Conservation (phyloP, 2,329 filamentous ascomycete species). For the Fusarium irregulare region DNA sequence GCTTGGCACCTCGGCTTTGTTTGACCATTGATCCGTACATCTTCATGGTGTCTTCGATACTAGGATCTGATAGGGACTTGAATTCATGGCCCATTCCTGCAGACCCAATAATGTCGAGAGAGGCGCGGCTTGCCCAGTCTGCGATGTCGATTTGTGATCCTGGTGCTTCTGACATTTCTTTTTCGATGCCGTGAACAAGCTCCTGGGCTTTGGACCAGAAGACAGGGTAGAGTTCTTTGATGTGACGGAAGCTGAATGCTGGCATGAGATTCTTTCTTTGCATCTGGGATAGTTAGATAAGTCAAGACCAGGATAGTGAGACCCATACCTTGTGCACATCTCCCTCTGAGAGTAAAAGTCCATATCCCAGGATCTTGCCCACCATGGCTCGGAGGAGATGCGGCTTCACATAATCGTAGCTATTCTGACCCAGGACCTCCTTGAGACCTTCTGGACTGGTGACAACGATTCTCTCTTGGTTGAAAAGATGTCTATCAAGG, state of each 20-base stretch:
- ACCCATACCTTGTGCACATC: slow-evolving; percentile 19
- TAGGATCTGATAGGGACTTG: slow-evolving; percentile 48
- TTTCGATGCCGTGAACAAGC: slow-evolving; percentile 5
- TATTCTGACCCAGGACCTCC: slow-evolving; percentile 29
- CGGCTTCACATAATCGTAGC: slow-evolving; percentile 32
- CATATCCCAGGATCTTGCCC: slow-evolving; percentile 28
- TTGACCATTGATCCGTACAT: slow-evolving; percentile 44
- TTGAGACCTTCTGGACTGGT: slow-evolving; percentile 27
- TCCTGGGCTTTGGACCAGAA: slow-evolving; percentile 33
- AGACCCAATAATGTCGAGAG: slow-evolving; percentile 53
- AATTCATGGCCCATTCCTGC: slow-evolving; percentile 51
- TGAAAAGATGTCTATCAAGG: slow-evolving; percentile 15
- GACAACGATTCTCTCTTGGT: slow-evolving; percentile 26
- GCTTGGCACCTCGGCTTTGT: slow-evolving; percentile 40
- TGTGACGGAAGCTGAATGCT: slow-evolving; percentile 36
- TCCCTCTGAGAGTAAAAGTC: slow-evolving; percentile 14
- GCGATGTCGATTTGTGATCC: slow-evolving; percentile 13
- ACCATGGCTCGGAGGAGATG: slow-evolving; percentile 33
- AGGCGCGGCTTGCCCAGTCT: slow-evolving; percentile 34
- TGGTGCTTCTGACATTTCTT: background rate
- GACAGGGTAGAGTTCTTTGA: slow-evolving; percentile 30
- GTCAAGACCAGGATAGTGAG: accelerated
- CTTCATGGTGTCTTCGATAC: slow-evolving; percentile 47
- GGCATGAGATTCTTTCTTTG: slow-evolving; percentile 38
- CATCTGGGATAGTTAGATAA: slow-evolving; percentile 4